A percentile compares a stretch with the other conserved stretches of the same genome.
Conservation (phyloP, 2,329 filamentous ascomycete genomes). For the Colletotrichum tofieldiae region DNA sequence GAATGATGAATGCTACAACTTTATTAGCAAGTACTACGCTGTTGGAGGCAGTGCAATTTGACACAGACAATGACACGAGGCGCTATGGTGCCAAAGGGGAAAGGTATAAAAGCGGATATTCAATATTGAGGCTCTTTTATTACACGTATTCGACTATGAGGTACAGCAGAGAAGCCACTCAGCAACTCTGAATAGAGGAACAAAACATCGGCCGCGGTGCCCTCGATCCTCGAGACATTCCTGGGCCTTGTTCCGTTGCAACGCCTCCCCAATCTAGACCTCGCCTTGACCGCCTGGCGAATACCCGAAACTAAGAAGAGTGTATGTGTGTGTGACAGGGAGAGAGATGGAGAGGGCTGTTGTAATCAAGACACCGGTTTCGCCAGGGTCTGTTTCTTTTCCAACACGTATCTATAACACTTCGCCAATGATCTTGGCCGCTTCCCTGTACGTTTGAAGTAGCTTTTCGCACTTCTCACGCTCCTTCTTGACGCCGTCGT, state of each 20-base stretch:
- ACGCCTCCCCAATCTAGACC: constrained; percentile 13
- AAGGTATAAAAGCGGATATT: neutral
- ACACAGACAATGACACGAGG: neutral
- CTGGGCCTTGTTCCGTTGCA: constrained; percentile 13
- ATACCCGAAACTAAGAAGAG: constrained; percentile 27
- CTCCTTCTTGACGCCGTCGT: constrained; percentile 97
- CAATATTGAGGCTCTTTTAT: constrained; percentile 32
- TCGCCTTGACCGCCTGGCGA: constrained; percentile 9
- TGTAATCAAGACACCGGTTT: constrained; percentile 24
- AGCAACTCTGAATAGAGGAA: constrained; percentile 5
- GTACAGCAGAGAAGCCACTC: constrained; percentile 17
- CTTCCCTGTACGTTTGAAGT: constrained; percentile 95
- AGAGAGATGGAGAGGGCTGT: neutral
- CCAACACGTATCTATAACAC: constrained; percentile 74
- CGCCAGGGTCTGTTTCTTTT: constrained; percentile 25
- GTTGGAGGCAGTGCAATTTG: neutral
- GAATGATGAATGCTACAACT: neutral
- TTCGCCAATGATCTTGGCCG: constrained; percentile 97
- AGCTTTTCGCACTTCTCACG: constrained; percentile 98
- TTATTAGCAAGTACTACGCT: neutral
- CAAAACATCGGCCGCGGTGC: neutral
- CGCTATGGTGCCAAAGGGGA: neutral
- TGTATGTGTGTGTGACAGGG: constrained; percentile 15
- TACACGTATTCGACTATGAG: constrained; percentile 16
- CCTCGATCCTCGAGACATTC: constrained; percentile 11